Conservation (phyloP, 2,329 filamentous ascomycete genomes). For the Calonectria crousiana region DNA sequence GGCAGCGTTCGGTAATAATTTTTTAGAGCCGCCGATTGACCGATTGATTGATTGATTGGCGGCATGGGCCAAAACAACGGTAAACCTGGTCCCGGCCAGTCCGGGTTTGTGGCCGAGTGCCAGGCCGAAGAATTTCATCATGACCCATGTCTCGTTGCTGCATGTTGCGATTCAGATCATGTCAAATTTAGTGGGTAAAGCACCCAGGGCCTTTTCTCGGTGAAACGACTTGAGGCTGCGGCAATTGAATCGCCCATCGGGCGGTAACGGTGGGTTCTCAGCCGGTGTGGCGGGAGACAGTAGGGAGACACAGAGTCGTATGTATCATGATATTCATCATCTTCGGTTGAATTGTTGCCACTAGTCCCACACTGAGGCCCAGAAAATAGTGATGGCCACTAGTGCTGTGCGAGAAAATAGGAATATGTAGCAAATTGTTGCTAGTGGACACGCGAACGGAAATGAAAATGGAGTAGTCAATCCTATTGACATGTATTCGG, state of each 20-base stretch:
- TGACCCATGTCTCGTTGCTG: constrained; percentile 11
- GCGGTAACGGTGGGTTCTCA: constrained; percentile 25
- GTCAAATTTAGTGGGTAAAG: constrained; percentile 5
- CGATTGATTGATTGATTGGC: constrained; percentile 20
- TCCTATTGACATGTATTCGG: constrained; percentile 3
- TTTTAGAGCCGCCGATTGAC: constrained; percentile 16
- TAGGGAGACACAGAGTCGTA: constrained; percentile 19
- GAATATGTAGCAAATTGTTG: background rate
- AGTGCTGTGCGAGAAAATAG: background rate
- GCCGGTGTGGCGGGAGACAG: constrained; percentile 21
- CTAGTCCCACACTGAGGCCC: background rate
- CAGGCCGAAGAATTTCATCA: constrained; percentile 20
- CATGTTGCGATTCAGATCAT: background rate
- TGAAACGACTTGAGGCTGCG: constrained; percentile 22
- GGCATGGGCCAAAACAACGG: constrained; percentile 2
- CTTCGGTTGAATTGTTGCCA: constrained; percentile 12
- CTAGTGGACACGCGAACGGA: background rate
- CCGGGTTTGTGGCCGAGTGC: constrained; percentile 28
- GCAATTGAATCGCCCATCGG: constrained; percentile 24
- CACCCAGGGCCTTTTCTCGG: constrained; percentile 22
- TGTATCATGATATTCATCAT: constrained; percentile 18
- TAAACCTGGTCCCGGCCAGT: constrained; percentile 19
- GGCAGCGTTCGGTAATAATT: constrained; percentile 3
- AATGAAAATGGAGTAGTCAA: background rate
- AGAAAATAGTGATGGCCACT: background rate